Evolutionary conservation across 352 stramenopile genomes (phyloP).

Genomic region (Globisporangium camurandrum): DNA sequence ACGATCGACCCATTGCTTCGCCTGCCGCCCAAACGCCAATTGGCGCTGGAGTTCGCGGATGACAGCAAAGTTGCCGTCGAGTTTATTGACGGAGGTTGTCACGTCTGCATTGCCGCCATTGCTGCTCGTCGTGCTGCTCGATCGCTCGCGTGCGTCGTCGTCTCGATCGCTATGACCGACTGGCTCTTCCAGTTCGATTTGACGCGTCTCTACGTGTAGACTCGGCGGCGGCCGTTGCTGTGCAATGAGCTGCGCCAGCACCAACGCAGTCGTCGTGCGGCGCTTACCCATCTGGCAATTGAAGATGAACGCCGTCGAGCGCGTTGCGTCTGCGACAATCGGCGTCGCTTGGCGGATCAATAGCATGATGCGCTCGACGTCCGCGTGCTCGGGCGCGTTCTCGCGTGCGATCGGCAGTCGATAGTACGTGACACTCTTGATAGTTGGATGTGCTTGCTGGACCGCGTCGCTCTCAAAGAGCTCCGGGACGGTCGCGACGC

Average conservation of each 20-base stretch:
- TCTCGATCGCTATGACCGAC: too few relatives aligned
- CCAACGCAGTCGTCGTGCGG: conserved; percentile 71
- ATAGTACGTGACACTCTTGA: conserved; percentile 53
- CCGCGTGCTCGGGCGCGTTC: conserved; percentile 69
- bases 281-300: conserved; percentile 87
- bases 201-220: too few relatives aligned
- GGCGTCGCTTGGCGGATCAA: conserved; percentile 30
- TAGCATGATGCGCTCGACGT: conserved; percentile 63
- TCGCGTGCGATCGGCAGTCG: conserved; percentile 76
- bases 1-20: conserved; percentile 71
- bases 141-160: conserved; percentile 1
- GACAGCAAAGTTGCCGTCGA: conserved; percentile 55
- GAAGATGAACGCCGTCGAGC: conserved; percentile 74
- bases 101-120: conserved; percentile 10
- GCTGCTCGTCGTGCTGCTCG: background rate
- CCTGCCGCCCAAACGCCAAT: conserved; percentile 38
- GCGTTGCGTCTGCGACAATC: conserved; percentile 13
- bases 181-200: too few relatives aligned
- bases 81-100: background rate
- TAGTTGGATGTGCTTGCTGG: conserved; percentile 17
- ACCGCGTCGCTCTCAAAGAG: conserved; percentile 47
- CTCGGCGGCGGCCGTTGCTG: conserved; percentile 29
- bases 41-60: conserved; percentile 57
- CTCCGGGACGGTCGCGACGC: conserved; percentile 63
- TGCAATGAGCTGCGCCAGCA: conserved; percentile 61